These are phyloP conservation scores for Zygoascus flipseniorum DNA, from an alignment of 805 yeast species.

Conservation along the genomic window DNA sequence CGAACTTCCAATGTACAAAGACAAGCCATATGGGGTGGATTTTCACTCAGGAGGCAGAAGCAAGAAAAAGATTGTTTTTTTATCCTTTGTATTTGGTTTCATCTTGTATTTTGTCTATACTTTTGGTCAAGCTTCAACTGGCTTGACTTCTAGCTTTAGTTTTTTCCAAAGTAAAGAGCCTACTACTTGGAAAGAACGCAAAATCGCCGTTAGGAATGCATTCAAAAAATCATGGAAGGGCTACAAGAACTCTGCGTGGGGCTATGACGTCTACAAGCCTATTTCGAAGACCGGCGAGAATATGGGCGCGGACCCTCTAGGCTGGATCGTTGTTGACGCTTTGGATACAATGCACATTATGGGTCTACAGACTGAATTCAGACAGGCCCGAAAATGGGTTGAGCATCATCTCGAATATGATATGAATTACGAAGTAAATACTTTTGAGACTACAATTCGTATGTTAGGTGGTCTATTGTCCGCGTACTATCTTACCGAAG, in stretches of 20 bases:
- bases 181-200: slow-evolving; percentile 40
- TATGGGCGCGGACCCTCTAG: slow-evolving; percentile 75
- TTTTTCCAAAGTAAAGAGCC: not conserved
- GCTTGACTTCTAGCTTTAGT: slow-evolving; percentile 8
- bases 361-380: slow-evolving; percentile 55
- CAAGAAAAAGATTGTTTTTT: slow-evolving; percentile 33
- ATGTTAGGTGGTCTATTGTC: slow-evolving; percentile 91
- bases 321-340: slow-evolving; percentile 89
- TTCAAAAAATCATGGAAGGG: slow-evolving; percentile 72
- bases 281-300: slow-evolving; percentile 52
- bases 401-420: slow-evolving; percentile 58
- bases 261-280: slow-evolving; percentile 70
- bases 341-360: slow-evolving; percentile 75
- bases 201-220: slow-evolving; percentile 52
- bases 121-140: slow-evolving; percentile 15
- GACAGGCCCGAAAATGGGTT: slow-evolving; percentile 67
- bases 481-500: slow-evolving; percentile 63
- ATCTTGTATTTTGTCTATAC: slow-evolving; percentile 36
- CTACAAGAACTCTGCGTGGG: slow-evolving; percentile 74
- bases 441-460: slow-evolving; percentile 90
- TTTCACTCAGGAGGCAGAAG: slow-evolving; percentile 5
- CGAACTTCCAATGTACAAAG: slow-evolving; percentile 43
- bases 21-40: slow-evolving; percentile 34
- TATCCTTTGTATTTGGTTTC: slow-evolving; percentile 35
- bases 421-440: slow-evolving; percentile 66